Evolutionary conservation across 331 rosid species (phyloP).

Genomic region (Quercus lobata): DNA sequence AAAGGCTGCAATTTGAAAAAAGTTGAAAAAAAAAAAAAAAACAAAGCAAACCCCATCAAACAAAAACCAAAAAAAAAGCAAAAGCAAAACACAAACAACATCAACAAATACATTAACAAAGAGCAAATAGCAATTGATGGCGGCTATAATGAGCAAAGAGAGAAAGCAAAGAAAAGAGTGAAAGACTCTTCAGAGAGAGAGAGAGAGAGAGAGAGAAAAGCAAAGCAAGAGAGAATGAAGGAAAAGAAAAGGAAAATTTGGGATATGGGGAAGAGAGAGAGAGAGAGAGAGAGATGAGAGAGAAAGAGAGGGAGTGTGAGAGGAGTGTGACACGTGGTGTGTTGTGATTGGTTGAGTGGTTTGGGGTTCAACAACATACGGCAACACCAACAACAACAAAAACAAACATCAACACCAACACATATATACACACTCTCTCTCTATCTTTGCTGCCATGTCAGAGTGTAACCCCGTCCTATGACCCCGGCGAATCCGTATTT

Average conservation of each 20-base stretch:
- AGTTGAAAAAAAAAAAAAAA: neutral
- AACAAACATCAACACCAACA: conserved; percentile 15
- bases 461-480: conserved; percentile 85
- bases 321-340: conserved; percentile 57
- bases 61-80: neutral
- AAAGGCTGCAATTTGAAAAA: neutral
- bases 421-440: conserved; percentile 10
- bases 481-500: conserved; percentile 92
- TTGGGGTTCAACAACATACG: conserved; percentile 44
- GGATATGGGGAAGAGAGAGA: neutral
- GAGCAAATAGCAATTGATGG: neutral
- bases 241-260: neutral
- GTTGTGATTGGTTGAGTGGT: conserved; percentile 36
- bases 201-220: neutral
- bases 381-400: conserved; percentile 33
- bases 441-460: conserved; percentile 88
- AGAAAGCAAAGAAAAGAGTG: neutral
- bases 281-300: conserved; percentile 2
- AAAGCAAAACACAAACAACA: neutral
- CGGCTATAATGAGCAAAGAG: neutral
- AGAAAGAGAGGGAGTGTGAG: conserved; percentile 16
- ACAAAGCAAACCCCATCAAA: neutral
- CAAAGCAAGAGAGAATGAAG: neutral
- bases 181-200: neutral
- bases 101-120: neutral